A percentile compares a stretch with the other conserved stretches of the same genome.
Evolutionary conservation across 192 early-diverging fungal genomes (phyloP).

Genomic region (Linnemannia schmuckeri): DNA sequence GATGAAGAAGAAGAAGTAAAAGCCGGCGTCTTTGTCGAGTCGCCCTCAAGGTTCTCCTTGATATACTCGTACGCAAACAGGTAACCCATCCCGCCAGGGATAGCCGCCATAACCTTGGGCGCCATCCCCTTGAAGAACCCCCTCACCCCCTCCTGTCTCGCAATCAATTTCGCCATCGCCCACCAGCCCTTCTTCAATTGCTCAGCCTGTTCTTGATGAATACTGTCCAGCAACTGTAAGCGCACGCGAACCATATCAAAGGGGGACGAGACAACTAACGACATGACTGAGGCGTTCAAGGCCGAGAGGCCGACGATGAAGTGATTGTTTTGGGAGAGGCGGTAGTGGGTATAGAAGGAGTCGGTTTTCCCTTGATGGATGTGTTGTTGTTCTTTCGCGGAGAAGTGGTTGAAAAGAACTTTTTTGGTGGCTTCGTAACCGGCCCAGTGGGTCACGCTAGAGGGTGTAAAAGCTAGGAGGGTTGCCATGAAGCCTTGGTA

Average conservation of each 20-base stretch:
- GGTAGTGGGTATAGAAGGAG: conserved; percentile 38
- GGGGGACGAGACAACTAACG: conserved; percentile 30
- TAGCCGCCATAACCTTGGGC: conserved; percentile 64
- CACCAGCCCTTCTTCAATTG: conserved; percentile 54
- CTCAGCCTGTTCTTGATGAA: conserved; percentile 35
- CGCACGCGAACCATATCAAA: conserved; percentile 56
- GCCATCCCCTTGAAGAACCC: conserved; percentile 88
- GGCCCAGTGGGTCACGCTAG: conserved; percentile 46
- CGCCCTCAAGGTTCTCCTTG: conserved; percentile 42
- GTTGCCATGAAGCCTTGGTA: conserved; percentile 53
- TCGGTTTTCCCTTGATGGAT: conserved; percentile 14
- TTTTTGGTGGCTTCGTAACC: conserved; percentile 53
- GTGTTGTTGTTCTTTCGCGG: conserved; percentile 32
- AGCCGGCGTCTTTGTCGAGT: conserved; percentile 3
- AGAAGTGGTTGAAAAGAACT: conserved; percentile 30
- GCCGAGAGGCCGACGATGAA: conserved; percentile 46
- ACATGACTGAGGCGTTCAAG: conserved; percentile 31
- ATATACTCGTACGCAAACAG: conserved; percentile 55
- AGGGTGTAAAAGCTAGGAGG: conserved; percentile 34
- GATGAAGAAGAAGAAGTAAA: neutral
- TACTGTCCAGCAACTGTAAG: conserved; percentile 41
- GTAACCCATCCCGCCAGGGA: conserved; percentile 46
- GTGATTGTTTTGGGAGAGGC: conserved; percentile 37
- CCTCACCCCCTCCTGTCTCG: conserved; percentile 76
- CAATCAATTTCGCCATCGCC: conserved; percentile 62